These are phyloP conservation scores for Nemania sp. DNA, from an alignment of 2,329 filamentous ascomycete genomes.

Conservation along the genomic window DNA sequence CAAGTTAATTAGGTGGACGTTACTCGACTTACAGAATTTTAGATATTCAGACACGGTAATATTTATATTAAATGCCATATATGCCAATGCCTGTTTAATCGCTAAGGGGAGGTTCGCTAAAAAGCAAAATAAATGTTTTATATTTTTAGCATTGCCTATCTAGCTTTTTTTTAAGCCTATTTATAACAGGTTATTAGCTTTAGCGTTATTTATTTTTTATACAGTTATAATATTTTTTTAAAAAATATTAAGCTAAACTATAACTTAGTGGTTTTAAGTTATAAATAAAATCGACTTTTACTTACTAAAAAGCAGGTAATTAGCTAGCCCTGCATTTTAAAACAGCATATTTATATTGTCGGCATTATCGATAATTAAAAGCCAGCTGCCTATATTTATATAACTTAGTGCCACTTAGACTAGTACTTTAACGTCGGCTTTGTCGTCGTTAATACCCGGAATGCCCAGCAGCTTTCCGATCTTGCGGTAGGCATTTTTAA, in stretches of 20 bases:
- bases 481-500: conserved; percentile 21
- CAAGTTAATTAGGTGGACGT: conserved; percentile 30
- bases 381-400: conserved; percentile 26
- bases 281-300: conserved; percentile 13
- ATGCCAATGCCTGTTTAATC: conserved; percentile 12
- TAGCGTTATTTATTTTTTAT: not conserved
- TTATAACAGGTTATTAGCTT: not conserved
- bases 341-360: conserved; percentile 39
- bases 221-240: not conserved
- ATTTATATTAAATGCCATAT: not conserved
- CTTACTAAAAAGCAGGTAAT: conserved; percentile 41
- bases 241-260: not conserved
- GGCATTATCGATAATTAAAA: conserved; percentile 19
- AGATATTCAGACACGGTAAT: conserved; percentile 37
- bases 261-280: not conserved
- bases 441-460: conserved; percentile 34
- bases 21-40: conserved; percentile 28
- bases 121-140: not conserved
- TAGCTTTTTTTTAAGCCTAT: not conserved
- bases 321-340: conserved; percentile 23
- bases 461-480: conserved; percentile 34
- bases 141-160: not conserved
- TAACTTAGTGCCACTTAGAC: conserved; percentile 43
- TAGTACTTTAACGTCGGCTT: conserved; percentile 43
- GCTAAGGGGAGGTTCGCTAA: conserved; percentile 4